phyloP scores from a whole-genome alignment of 495 filamentous ascomycete genomes.

The Penicillium coprophilum region DNA sequence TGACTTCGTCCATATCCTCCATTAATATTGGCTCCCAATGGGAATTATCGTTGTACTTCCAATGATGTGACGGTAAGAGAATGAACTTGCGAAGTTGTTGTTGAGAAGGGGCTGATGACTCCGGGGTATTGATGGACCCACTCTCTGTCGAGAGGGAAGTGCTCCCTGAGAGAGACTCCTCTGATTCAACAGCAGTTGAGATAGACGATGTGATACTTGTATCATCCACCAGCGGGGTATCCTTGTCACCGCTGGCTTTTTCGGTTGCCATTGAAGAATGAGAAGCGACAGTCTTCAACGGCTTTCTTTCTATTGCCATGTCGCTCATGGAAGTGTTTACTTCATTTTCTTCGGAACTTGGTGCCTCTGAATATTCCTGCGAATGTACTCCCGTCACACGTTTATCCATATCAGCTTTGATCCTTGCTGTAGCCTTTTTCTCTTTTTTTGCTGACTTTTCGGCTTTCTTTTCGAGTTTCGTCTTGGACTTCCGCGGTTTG shows the following conservation, averaged over 20 bases:
- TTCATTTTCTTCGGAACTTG: background rate
- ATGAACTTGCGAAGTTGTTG: constrained; percentile 73
- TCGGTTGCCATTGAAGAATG: constrained; percentile 6
- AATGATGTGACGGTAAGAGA: constrained; percentile 59
- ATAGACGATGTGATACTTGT: constrained; percentile 10
- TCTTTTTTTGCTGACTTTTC: constrained; percentile 4
- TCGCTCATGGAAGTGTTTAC: background rate
- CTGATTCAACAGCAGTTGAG: constrained; percentile 7
- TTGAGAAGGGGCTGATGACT: constrained; percentile 19
- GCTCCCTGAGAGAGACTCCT: constrained; percentile 12
- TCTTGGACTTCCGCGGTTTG: constrained; percentile 20
- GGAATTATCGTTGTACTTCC: constrained; percentile 50
- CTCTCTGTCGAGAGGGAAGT: constrained; percentile 12
- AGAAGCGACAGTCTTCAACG: constrained; percentile 7
- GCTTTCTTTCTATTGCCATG: constrained; percentile 1
- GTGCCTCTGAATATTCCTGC: background rate
- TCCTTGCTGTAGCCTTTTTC: background rate
- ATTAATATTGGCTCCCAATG: constrained; percentile 78
- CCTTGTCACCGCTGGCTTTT: background rate
- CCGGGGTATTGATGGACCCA: constrained; percentile 5
- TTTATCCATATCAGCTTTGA: background rate
- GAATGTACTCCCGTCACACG: background rate
- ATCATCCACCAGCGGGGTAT: background rate
- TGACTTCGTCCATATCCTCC: constrained; percentile 80
- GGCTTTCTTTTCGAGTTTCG: constrained; percentile 8